phyloP scores from a whole-genome alignment of 202 grass and related monocot genomes.

The Panicum virgatum region DNA sequence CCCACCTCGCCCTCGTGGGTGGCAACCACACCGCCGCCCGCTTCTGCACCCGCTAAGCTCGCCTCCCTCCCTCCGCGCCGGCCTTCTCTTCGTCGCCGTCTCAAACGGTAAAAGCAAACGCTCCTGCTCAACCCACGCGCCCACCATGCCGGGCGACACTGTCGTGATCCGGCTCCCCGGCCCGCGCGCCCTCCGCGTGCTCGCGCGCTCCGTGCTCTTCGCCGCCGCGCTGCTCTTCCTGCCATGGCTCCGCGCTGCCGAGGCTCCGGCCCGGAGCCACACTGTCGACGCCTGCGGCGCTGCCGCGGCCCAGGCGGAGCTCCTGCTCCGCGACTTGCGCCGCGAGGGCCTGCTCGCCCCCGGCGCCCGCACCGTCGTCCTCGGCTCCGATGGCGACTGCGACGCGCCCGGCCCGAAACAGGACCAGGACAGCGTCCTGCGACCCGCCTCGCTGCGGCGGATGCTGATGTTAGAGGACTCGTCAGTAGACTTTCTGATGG shows the following conservation, averaged over 20 bases:
- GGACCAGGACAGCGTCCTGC: constrained; percentile 37
- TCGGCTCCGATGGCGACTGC: constrained; percentile 43
- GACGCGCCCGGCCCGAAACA: constrained; percentile 35
- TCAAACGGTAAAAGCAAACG: not conserved
- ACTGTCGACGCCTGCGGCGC: constrained; percentile 29
- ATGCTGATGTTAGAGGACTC: constrained; percentile 44
- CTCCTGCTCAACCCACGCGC: not conserved
- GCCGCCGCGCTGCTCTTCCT: constrained; percentile 57
- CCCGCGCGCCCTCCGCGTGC: constrained; percentile 47
- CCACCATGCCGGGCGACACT: constrained; percentile 40
- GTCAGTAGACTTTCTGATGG: constrained; percentile 65
- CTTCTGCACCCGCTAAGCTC: constrained; percentile 79
- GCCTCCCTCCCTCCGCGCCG: not conserved
- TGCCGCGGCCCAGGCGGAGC: constrained; percentile 38
- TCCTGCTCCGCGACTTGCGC: constrained; percentile 66
- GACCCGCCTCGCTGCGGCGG: constrained; percentile 35
- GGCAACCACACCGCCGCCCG: constrained; percentile 96
- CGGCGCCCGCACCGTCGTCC: constrained; percentile 50
- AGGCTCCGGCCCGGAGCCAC: constrained; percentile 22
- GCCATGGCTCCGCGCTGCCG: constrained; percentile 50
- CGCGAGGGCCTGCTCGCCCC: constrained; percentile 50
- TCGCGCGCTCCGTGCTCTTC: constrained; percentile 66
- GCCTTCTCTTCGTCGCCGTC: constrained; percentile 12
- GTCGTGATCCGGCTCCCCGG: constrained; percentile 64
- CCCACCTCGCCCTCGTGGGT: constrained; percentile 88